Evolutionary conservation across 768 basidiomycete genomes (phyloP), one percentile per base, ranked within the genome.

Genomic region (Leccinum aurantiacum): DNA sequence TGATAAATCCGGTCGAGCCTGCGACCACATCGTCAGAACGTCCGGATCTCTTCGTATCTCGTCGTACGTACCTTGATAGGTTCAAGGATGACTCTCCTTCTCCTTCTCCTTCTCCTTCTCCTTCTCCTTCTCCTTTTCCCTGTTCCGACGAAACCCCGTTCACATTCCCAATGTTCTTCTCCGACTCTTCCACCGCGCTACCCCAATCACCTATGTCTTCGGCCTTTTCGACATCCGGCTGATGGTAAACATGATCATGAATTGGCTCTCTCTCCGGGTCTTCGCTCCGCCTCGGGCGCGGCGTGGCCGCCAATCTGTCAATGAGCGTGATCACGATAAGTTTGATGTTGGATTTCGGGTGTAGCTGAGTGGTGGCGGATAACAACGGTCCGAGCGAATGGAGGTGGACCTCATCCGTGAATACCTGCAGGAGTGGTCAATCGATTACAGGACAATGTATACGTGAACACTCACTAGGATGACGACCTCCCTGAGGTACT

Each of bases 401-500:
- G 0, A 99, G 84, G 70, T 99, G 97, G 77, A 98, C 98, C 72
- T 98, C 96, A 74, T 98, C 95, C 13, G 96, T 94, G 75, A 99
- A 98, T 17, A 99, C 96, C 93, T 94, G 64, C 15, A 51, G 25
- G 25, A 13, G 19, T 48, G 4, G 55, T 25, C 2, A 14, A 15
- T n/a, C 44, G 4, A 46, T 31, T 6, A 9, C 8, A 19, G 4
- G 8, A 19, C 52, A 47, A 7, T 11, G 10, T 31, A 31, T 31
- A 31, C 31, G 51, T n/a, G 19, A 13, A 35, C 8, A 46, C 82
- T 38, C 60, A 91, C 93, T 99, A 97, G 65, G 65, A 99, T 98
- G 62, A 99, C 95, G 10, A 98, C 97, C 74, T 99, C 97, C 97
- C 98, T 98, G 51, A 98, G 74, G 74, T 99, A 99, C 72, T 98